These are phyloP conservation scores for Diaporthe capsici DNA, from an alignment of 2,329 filamentous ascomycete genomes.

Conservation along the genomic window DNA sequence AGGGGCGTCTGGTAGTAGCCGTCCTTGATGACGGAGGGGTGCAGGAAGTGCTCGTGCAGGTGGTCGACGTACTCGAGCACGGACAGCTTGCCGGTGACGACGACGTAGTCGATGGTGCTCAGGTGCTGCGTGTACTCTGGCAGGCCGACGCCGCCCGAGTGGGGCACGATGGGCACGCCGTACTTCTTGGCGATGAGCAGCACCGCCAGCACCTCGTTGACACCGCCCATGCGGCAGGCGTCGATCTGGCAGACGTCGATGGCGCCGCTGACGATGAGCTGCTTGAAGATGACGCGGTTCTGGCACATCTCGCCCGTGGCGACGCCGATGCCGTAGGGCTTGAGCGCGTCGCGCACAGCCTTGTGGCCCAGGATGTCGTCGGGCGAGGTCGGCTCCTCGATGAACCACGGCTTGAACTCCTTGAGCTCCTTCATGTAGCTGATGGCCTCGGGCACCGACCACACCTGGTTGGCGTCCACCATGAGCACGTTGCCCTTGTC, in stretches of 20 bases:
- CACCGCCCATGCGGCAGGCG: slow-evolving; percentile 88
- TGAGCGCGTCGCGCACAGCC: slow-evolving; percentile 84
- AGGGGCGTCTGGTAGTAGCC: slow-evolving; percentile 90
- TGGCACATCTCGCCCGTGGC: slow-evolving; percentile 97
- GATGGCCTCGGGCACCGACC: slow-evolving; percentile 91
- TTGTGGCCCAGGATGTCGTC: slow-evolving; percentile 93
- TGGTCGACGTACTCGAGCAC: slow-evolving; percentile 94
- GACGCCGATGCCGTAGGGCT: slow-evolving; percentile 82
- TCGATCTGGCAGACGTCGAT: slow-evolving; percentile 93
- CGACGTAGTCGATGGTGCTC: slow-evolving; percentile 93
- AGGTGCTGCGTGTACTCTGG: slow-evolving; percentile 96
- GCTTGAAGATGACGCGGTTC: slow-evolving; percentile 95
- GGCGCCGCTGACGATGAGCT: slow-evolving; percentile 83
- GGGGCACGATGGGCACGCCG: slow-evolving; percentile 86
- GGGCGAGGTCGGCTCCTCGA: slow-evolving; percentile 92
- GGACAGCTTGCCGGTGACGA: slow-evolving; percentile 83
- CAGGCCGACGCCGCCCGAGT: slow-evolving; percentile 89
- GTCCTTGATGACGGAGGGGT: slow-evolving; percentile 84
- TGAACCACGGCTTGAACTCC: slow-evolving; percentile 92
- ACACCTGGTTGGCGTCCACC: slow-evolving; percentile 95
- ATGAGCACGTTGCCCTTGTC: slow-evolving; percentile 88
- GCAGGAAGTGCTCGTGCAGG: slow-evolving; percentile 91
- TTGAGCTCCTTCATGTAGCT: slow-evolving; percentile 86
- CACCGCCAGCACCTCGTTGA: slow-evolving; percentile 94
- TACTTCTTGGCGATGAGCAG: slow-evolving; percentile 87